These are phyloP conservation scores for Ogataea haglerorum DNA, from an alignment of 805 yeast species.

Conservation along the genomic window DNA sequence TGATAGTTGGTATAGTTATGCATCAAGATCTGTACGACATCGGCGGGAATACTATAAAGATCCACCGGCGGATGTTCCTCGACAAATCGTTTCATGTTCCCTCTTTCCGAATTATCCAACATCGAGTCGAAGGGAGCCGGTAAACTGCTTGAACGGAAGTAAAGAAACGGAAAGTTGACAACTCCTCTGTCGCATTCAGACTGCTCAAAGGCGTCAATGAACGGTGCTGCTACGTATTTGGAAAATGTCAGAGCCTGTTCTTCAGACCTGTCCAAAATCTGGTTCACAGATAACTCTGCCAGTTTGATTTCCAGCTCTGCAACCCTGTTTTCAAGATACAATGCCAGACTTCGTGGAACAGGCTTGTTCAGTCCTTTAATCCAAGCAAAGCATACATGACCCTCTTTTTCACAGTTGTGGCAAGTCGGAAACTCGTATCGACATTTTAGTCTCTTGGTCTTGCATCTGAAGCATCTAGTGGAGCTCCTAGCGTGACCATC, in stretches of 20 bases:
- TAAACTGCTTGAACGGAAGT: constrained; percentile 13
- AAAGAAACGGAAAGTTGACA: constrained; percentile 5
- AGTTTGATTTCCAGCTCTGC: constrained; percentile 15
- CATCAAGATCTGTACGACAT: constrained; percentile 13
- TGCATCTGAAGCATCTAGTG: constrained; percentile 16
- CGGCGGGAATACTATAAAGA: constrained; percentile 13
- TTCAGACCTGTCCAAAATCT: constrained; percentile 8
- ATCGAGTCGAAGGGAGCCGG: constrained; percentile 17
- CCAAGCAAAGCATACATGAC: constrained; percentile 15
- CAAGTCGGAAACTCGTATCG: constrained; percentile 16
- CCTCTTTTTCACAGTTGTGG: constrained; percentile 10
- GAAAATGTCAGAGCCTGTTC: constrained; percentile 10
- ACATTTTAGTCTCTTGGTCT: constrained; percentile 13
- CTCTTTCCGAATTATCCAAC: constrained; percentile 9
- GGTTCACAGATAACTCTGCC: constrained; percentile 5
- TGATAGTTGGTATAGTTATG: constrained; percentile 12
- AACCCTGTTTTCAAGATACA: constrained; percentile 13
- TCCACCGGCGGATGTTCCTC: constrained; percentile 16
- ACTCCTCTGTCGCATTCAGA: constrained; percentile 13
- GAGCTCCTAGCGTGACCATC: constrained; percentile 13
- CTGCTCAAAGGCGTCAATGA: constrained; percentile 3
- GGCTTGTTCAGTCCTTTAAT: constrained; percentile 15
- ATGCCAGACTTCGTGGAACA: constrained; percentile 13
- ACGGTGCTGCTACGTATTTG: constrained; percentile 13
- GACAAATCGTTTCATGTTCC: constrained; percentile 9